Evolutionary conservation across 75 land plant species (phyloP).

Genomic region (Gnetum montanum): DNA sequence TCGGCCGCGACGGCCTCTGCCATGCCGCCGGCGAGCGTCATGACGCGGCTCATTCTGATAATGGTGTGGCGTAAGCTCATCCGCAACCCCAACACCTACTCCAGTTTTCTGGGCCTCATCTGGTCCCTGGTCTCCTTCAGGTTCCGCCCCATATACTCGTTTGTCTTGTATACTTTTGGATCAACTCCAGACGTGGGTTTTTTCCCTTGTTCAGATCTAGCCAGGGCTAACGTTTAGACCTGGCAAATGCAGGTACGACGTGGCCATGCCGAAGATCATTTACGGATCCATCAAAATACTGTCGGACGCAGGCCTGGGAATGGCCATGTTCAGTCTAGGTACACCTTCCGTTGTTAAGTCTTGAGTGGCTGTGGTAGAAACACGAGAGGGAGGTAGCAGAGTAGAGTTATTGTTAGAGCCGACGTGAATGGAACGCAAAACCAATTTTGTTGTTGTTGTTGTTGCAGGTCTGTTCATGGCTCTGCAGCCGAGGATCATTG

Average conservation of each 20-base stretch:
- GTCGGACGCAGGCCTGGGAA: slow-evolving; percentile 92
- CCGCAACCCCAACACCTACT: slow-evolving; percentile 64
- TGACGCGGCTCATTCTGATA: slow-evolving; percentile 51
- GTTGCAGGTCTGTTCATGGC: slow-evolving; percentile 94
- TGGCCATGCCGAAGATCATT: slow-evolving; percentile 77
- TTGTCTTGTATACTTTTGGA: neutral
- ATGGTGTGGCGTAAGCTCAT: slow-evolving; percentile 70
- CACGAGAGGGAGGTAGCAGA: neutral
- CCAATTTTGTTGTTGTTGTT: neutral
- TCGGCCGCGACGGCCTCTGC: too few species aligned
- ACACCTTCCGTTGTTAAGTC: neutral
- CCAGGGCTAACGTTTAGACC: too few species aligned
- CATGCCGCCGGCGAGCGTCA: slow-evolving; percentile 63
- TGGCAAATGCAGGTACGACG: slow-evolving; percentile 49
- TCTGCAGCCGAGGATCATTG: slow-evolving; percentile 68
- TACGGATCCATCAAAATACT: slow-evolving; percentile 64
- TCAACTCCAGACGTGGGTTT: neutral
- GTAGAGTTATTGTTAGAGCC: neutral
- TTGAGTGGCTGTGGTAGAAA: neutral
- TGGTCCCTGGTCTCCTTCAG: slow-evolving; percentile 60
- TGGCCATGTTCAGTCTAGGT: slow-evolving; percentile 99
- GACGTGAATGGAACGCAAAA: neutral
- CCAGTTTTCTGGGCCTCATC: slow-evolving; percentile 47
- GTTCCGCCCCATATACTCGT: slow-evolving; percentile 8
- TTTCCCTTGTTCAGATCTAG: too few species aligned